Evolutionary conservation across 345 rosid genomes (phyloP).

Genomic region (Syzygium jambos): DNA sequence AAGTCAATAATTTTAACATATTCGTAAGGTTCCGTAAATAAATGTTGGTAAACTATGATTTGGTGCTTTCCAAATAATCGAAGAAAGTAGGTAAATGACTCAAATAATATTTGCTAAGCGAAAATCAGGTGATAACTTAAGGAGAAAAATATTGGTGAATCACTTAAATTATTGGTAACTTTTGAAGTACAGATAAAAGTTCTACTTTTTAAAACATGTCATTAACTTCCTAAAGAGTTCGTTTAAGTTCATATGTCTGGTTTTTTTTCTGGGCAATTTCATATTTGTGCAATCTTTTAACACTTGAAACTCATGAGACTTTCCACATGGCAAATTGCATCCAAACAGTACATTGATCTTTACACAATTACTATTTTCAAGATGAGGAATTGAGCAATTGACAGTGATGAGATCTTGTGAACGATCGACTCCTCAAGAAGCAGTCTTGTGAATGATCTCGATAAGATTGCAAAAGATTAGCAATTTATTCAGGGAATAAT

Average conservation of each 20-base stretch:
- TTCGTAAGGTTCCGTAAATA: background rate
- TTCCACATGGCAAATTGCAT: background rate
- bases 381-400: background rate
- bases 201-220: background rate
- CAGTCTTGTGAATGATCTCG: background rate
- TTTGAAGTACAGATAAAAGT: background rate
- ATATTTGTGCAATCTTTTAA: background rate
- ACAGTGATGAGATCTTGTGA: background rate
- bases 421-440: background rate
- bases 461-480: background rate
- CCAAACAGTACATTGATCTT: rapidly evolving
- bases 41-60: background rate
- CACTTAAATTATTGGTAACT: background rate
- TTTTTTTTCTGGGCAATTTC: background rate
- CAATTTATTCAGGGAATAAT: background rate
- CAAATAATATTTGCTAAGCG: background rate
- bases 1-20: background rate
- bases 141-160: background rate
- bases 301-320: background rate
- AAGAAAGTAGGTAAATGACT: background rate
- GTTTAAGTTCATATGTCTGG: background rate
- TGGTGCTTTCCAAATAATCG: background rate
- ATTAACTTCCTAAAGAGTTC: background rate
- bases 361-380: background rate
- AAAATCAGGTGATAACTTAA: background rate